Evolutionary conservation across 306 rosid genomes (phyloP).

Genomic region (Quercus berberidifolia): DNA sequence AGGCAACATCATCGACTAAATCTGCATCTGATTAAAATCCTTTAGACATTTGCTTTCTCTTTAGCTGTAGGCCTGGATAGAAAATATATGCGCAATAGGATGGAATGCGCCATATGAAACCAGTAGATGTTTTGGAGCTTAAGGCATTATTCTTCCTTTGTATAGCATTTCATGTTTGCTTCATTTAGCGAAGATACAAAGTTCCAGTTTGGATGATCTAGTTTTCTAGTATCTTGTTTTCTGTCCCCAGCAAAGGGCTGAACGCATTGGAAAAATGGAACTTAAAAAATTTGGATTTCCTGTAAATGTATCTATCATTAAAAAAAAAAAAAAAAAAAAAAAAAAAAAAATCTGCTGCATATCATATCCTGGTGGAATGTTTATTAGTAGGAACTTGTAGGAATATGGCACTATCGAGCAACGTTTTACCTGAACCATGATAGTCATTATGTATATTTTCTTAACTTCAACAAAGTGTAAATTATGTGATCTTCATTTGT

Average conservation of each 20-base stretch:
- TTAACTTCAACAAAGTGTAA: background rate
- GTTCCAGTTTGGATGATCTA: constrained; percentile 10
- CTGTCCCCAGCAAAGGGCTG: constrained; percentile 10
- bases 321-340: background rate
- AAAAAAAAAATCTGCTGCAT: background rate
- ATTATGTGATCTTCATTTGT: constrained; percentile 1
- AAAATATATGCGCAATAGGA: background rate
- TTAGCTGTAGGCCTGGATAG: constrained; percentile 6
- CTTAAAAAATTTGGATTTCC: constrained; percentile 14
- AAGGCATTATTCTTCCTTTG: background rate
- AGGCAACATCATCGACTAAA: background rate
- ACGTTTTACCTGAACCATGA: background rate
- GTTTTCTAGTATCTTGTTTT: constrained; percentile 1
- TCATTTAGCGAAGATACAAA: constrained; percentile 11
- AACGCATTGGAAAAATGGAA: constrained; percentile 8
- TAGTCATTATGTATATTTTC: background rate
- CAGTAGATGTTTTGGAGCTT: background rate
- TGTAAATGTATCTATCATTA: background rate
- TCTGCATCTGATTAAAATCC: background rate
- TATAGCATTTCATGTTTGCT: constrained; percentile 24
- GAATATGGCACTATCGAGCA: constrained; percentile 20
- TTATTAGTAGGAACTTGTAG: constrained; percentile 18
- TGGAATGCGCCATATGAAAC: background rate
- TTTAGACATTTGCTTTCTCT: constrained; percentile 9
- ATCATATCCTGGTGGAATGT: constrained; percentile 20